These are phyloP conservation scores for Dendrothele bispora DNA, from an alignment of 768 basidiomycete species.

Conservation along the genomic window DNA sequence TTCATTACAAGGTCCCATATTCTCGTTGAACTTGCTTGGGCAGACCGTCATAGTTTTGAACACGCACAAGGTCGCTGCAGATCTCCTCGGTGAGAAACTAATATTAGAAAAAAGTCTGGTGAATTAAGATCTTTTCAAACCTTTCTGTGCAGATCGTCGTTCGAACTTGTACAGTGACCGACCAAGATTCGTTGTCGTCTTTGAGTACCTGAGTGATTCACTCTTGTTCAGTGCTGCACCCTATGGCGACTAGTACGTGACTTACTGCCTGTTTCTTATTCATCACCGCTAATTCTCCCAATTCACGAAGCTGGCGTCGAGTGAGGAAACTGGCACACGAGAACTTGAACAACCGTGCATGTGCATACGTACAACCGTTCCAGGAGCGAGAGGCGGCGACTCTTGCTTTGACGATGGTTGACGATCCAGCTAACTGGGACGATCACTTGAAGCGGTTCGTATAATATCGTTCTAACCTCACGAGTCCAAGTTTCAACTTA, in stretches of 20 bases:
- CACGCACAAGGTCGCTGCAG: conserved; percentile 3
- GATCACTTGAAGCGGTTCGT: conserved; percentile 20
- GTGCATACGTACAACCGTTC: conserved; percentile 7
- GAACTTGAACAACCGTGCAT: conserved; percentile 9
- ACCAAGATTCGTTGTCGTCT: not conserved
- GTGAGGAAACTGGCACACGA: conserved; percentile 29
- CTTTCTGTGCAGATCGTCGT: not conserved
- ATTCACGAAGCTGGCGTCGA: conserved; percentile 29
- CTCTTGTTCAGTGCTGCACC: not conserved
- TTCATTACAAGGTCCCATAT: conserved; percentile 1
- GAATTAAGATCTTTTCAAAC: too few relatives aligned
- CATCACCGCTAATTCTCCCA: too few relatives aligned
- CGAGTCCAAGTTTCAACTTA: too few relatives aligned
- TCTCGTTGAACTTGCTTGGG: conserved; percentile 1
- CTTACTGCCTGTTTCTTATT: too few relatives aligned
- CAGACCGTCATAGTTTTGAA: conserved; percentile 1
- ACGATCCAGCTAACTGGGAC: conserved; percentile 19
- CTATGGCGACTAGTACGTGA: conserved; percentile 5
- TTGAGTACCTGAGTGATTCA: not conserved
- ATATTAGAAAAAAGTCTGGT: too few relatives aligned
- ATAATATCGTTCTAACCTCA: too few relatives aligned
- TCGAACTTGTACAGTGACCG: conserved; percentile 1
- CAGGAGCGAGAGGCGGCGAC: conserved; percentile 11
- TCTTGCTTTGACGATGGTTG: conserved; percentile 4
- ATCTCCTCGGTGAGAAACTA: conserved; percentile 1